Percentiles rank a stretch among this genome's conserved stretches.
These are phyloP conservation scores for Lichtheimia corymbifera DNA, from an alignment of 371 early-diverging fungal species.

Conservation along the genomic window DNA sequence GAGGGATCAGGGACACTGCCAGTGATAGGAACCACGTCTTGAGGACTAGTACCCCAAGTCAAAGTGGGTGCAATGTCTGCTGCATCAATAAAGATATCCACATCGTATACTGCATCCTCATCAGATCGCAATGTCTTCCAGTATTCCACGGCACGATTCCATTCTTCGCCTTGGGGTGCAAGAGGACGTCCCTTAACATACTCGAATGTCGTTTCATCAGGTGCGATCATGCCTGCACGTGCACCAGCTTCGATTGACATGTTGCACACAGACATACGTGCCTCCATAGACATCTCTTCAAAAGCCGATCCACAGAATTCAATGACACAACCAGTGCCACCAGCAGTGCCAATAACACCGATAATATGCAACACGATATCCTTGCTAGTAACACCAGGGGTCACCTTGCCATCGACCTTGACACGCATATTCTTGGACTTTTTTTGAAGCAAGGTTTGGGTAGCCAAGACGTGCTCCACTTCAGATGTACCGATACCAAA, in stretches of 20 bases:
- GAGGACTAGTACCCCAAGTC: constrained; percentile 74
- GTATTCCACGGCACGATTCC: constrained; percentile 65
- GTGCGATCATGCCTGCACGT: constrained; percentile 74
- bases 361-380: constrained; percentile 71
- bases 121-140: constrained; percentile 65
- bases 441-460: constrained; percentile 68
- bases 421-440: constrained; percentile 73
- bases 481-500: constrained; percentile 78
- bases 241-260: constrained; percentile 79
- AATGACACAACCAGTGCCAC: constrained; percentile 71
- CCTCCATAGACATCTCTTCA: constrained; percentile 57
- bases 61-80: constrained; percentile 64
- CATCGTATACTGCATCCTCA: constrained; percentile 61
- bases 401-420: constrained; percentile 50
- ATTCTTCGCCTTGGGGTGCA: constrained; percentile 61
- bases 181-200: constrained; percentile 65
- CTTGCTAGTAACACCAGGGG: constrained; percentile 63
- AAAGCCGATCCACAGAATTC: constrained; percentile 61
- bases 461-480: constrained; percentile 75
- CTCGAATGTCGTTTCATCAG: constrained; percentile 68
- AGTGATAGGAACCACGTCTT: constrained; percentile 66
- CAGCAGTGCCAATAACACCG: constrained; percentile 72
- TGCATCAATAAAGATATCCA: constrained; percentile 58
- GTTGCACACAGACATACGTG: constrained; percentile 74
- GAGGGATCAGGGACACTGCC: constrained; percentile 61